phyloP scores from a whole-genome alignment of 2,329 filamentous ascomycete species.

The Diplodia sapinea region DNA sequence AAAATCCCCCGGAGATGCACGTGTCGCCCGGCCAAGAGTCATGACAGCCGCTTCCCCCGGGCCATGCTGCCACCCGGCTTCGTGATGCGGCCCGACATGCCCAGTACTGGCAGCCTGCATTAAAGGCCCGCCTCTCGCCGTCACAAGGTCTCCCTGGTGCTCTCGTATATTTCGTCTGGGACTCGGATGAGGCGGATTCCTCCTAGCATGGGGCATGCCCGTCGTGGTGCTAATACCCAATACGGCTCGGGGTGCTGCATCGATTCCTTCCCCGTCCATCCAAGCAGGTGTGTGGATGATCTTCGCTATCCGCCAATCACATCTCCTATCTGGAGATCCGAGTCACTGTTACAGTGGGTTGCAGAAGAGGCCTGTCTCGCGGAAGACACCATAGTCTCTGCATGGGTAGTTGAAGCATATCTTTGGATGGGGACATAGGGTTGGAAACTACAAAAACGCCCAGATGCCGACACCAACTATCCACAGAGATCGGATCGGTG shows the following conservation, averaged over 20 bases:
- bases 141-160: slow-evolving; percentile 23
- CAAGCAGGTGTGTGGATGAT: slow-evolving; percentile 7
- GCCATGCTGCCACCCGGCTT: slow-evolving; percentile 1
- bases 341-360: not conserved
- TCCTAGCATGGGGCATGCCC: slow-evolving; percentile 8
- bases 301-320: slow-evolving; percentile 18
- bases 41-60: not conserved
- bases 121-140: not conserved
- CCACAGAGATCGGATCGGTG: not conserved
- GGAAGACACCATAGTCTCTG: not conserved
- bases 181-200: slow-evolving; percentile 2
- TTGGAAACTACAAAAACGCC: not conserved
- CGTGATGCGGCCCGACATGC: slow-evolving; percentile 3
- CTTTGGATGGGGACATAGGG: not conserved
- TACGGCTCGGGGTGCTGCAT: slow-evolving; percentile 1
- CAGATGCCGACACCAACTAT: not conserved
- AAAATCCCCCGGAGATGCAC: not conserved
- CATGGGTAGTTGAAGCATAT: not conserved
- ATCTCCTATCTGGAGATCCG: slow-evolving; percentile 6
- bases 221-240: slow-evolving; percentile 13
- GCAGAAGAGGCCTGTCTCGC: not conserved
- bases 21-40: not conserved
- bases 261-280: slow-evolving; percentile 11
- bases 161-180: slow-evolving; percentile 21
- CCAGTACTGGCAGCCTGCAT: slow-evolving; percentile 7